A percentile compares a stretch with the other conserved stretches of the same genome.
These are phyloP conservation scores for Penicillium sp. DNA, from an alignment of 2,329 filamentous ascomycete genomes.

Conservation along the genomic window DNA sequence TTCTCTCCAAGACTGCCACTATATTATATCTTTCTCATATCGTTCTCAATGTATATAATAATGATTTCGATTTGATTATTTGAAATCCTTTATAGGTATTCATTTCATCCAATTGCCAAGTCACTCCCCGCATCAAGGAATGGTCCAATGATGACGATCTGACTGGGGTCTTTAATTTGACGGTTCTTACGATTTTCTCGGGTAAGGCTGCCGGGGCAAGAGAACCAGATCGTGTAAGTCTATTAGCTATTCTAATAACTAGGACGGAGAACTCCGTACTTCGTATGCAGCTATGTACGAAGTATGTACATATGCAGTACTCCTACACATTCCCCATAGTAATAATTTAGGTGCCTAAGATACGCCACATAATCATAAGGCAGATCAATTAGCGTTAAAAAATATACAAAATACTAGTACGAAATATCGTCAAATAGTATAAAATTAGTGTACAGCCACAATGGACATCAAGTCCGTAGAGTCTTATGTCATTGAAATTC, in stretches of 20 bases:
- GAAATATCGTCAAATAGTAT: neutral
- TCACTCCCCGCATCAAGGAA: neutral
- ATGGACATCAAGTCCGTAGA: slow-evolving; percentile 5
- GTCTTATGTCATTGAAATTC: slow-evolving; percentile 27
- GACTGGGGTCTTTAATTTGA: neutral
- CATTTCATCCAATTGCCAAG: neutral
- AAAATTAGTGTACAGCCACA: slow-evolving; percentile 10
- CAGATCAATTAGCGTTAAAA: neutral
- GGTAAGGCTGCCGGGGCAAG: slow-evolving; percentile 5
- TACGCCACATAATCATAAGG: slow-evolving; percentile 9
- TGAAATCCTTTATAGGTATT: neutral
- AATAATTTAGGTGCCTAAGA: slow-evolving; percentile 13
- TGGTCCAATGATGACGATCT: slow-evolving; percentile 4
- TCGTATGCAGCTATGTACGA: no score
- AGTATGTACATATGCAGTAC: no score
- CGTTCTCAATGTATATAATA: neutral
- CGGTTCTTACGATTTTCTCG: neutral
- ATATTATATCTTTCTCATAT: neutral
- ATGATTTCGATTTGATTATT: neutral
- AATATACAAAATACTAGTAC: no score
- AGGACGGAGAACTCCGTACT: no score
- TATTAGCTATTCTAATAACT: no score
- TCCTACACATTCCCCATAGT: no score
- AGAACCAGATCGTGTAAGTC: neutral
- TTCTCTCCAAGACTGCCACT: neutral